Evolutionary conservation across 768 basidiomycete species (phyloP).

Genomic region (Russula abietina): DNA sequence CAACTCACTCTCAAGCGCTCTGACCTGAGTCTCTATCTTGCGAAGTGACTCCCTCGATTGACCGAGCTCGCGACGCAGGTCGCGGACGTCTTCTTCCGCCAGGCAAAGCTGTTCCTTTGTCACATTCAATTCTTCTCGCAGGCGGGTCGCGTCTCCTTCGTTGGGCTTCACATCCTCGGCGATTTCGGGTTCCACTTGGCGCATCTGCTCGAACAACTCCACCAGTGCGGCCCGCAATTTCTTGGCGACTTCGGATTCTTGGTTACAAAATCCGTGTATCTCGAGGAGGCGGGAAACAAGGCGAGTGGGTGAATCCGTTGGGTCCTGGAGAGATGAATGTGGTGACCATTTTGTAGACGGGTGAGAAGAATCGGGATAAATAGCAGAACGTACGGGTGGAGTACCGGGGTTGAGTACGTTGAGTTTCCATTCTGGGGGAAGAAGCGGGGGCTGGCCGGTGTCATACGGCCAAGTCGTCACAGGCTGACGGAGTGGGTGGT

Average conservation of each 20-base stretch:
- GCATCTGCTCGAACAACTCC: neutral
- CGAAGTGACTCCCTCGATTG: neutral
- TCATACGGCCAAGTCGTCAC: neutral
- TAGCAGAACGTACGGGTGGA: neutral
- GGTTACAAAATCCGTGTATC: too few species aligned
- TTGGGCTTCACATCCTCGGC: neutral
- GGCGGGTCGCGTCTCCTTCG: neutral
- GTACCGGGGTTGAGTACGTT: neutral
- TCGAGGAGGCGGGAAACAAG: neutral
- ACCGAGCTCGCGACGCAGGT: neutral
- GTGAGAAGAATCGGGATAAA: neutral
- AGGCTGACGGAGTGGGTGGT: neutral
- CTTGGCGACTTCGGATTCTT: neutral
- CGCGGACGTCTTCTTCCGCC: neutral
- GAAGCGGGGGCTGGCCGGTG: slow-evolving; percentile 4
- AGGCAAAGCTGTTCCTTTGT: neutral
- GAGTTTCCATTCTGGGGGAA: neutral
- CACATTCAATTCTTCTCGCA: neutral
- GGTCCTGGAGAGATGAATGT: neutral
- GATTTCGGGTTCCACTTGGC: neutral
- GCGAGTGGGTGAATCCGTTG: neutral
- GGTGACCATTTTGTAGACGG: too few species aligned
- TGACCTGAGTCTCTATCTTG: neutral
- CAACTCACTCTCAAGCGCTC: neutral
- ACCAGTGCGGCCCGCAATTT: neutral